Evolutionary conservation across 495 filamentous ascomycete genomes (phyloP).

Genomic region (Lasiosphaeriaceae sp.): DNA sequence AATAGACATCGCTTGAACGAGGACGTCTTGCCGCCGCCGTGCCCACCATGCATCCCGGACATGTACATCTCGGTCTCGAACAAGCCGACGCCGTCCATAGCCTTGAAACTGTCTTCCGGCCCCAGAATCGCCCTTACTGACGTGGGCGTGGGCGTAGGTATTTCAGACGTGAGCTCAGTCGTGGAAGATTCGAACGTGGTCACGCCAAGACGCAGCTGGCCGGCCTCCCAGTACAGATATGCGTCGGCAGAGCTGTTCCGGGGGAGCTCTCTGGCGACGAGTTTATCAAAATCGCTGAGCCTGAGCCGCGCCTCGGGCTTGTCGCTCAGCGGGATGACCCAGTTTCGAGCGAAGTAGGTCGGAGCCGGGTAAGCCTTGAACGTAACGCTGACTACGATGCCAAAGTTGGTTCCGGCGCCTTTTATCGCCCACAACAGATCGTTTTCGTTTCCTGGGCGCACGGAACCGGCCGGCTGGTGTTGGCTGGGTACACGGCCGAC

Average conservation of each 20-base stretch:
- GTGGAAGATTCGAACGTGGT: slow-evolving; percentile 46
- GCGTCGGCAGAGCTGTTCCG: slow-evolving; percentile 45
- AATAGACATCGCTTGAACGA: slow-evolving; percentile 66
- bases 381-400: slow-evolving; percentile 55
- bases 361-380: slow-evolving; percentile 51
- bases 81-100: slow-evolving; percentile 47
- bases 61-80: slow-evolving; percentile 63
- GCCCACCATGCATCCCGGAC: slow-evolving; percentile 56
- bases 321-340: slow-evolving; percentile 46
- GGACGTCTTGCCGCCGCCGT: slow-evolving; percentile 55
- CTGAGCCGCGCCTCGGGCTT: slow-evolving; percentile 32
- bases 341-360: slow-evolving; percentile 45
- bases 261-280: slow-evolving; percentile 42
- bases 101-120: slow-evolving; percentile 30
- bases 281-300: slow-evolving; percentile 43
- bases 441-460: slow-evolving; percentile 43
- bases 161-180: slow-evolving; percentile 24
- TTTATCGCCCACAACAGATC: slow-evolving; percentile 60
- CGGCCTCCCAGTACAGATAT: slow-evolving; percentile 53
- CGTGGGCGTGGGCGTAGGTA: slow-evolving; percentile 8
- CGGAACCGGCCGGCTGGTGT: slow-evolving; percentile 44
- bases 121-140: slow-evolving; percentile 36
- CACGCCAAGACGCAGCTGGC: slow-evolving; percentile 50
- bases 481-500: slow-evolving; percentile 51
- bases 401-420: slow-evolving; percentile 61